These are phyloP conservation scores for Solanum clarkiae DNA, from an alignment of 257 asterid species.

Conservation along the genomic window DNA sequence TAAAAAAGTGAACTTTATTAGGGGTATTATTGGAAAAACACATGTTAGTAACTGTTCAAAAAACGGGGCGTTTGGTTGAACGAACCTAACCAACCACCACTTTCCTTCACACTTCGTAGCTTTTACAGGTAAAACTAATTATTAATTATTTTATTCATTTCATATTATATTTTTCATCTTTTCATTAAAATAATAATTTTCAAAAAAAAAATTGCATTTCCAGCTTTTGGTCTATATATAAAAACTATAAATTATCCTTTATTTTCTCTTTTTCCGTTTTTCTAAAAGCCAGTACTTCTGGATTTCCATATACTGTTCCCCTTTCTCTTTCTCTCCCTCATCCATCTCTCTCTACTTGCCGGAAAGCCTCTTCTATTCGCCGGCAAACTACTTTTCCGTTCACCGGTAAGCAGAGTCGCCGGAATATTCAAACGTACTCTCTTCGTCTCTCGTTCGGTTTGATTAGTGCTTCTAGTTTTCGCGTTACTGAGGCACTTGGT, in stretches of 20 bases:
- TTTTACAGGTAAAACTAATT: slow-evolving; percentile 5
- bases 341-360: slow-evolving; percentile 28
- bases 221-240: slow-evolving; percentile 9
- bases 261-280: slow-evolving; percentile 43
- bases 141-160: not conserved
- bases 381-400: slow-evolving; percentile 13
- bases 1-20: too few relatives aligned
- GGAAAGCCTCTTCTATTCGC: slow-evolving; percentile 24
- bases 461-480: not conserved
- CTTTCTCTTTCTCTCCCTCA: slow-evolving; percentile 2
- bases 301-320: slow-evolving; percentile 39
- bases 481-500: slow-evolving; percentile 11
- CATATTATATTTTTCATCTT: not conserved
- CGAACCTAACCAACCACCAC: slow-evolving; percentile 67
- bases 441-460: not conserved
- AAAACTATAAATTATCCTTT: slow-evolving; percentile 29
- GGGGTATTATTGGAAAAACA: slow-evolving; percentile 2
- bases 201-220: not conserved
- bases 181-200: not conserved
- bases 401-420: slow-evolving; percentile 18
- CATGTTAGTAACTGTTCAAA: not conserved
- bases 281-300: slow-evolving; percentile 36
- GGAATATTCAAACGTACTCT: not conserved
- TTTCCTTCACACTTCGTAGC: slow-evolving; percentile 36
- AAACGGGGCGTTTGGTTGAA: slow-evolving; percentile 47